Percentiles rank a stretch among this genome's conserved stretches.
phyloP scores from a whole-genome alignment of 2,329 filamentous ascomycete species.

The Hypoxylon sp. region DNA sequence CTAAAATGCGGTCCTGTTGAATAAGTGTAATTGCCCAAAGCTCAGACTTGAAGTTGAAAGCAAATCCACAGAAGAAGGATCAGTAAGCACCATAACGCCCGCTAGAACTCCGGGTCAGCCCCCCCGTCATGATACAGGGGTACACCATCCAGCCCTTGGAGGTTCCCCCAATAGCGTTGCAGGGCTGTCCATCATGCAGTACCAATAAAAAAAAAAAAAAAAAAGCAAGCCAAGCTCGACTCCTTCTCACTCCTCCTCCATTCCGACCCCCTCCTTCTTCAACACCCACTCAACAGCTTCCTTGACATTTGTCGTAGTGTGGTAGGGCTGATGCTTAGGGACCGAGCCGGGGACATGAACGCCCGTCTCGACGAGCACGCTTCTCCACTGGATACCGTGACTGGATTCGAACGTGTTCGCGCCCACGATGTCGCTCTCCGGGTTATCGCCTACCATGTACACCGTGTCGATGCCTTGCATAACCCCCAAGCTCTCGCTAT shows the following conservation, averaged over 20 bases:
- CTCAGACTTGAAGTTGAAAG: neutral
- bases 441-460: conserved; percentile 82
- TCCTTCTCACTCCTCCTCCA: neutral
- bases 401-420: conserved; percentile 74
- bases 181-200: neutral
- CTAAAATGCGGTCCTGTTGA: neutral
- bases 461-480: conserved; percentile 63
- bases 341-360: conserved; percentile 65
- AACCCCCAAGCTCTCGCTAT: conserved; percentile 44
- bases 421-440: conserved; percentile 78
- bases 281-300: conserved; percentile 77
- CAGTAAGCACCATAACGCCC: neutral
- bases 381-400: conserved; percentile 73
- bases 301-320: conserved; percentile 72
- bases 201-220: neutral
- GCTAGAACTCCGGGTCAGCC: conserved; percentile 4
- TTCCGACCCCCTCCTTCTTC: conserved; percentile 11
- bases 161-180: neutral
- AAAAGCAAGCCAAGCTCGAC: neutral
- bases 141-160: neutral
- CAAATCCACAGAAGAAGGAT: neutral
- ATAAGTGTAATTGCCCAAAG: neutral
- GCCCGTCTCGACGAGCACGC: conserved; percentile 77
- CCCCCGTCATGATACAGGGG: neutral
- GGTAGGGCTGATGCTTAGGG: conserved; percentile 69